Percentiles rank a stretch among this genome's conserved stretches.
phyloP scores from a whole-genome alignment of 164 flowering plant genomes.

The Vitis amurensis region DNA sequence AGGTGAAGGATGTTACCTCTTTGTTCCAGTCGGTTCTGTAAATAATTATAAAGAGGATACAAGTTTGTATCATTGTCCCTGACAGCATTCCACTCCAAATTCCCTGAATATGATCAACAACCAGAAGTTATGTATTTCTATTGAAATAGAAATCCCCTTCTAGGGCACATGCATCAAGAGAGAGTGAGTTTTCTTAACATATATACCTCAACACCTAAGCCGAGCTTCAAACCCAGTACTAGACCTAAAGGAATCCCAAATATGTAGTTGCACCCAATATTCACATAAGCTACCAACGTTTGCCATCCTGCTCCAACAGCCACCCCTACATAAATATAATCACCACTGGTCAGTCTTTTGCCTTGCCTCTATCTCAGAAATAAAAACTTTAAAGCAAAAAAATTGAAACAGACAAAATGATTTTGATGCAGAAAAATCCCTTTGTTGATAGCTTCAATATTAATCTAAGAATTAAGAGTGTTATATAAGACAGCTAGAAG shows the following conservation, averaged over 20 bases:
- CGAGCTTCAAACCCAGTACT: conserved; percentile 22
- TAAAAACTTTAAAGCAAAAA: no score
- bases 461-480: no score
- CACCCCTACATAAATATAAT: conserved; percentile 21
- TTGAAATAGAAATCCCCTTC: no score
- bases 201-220: conserved; percentile 29
- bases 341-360: no score
- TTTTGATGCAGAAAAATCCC: no score
- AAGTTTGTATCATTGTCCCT: conserved; percentile 3
- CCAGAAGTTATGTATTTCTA: no score
- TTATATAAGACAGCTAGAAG: no score
- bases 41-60: neutral
- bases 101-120: neutral
- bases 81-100: conserved; percentile 4
- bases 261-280: conserved; percentile 25
- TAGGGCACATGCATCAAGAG: no score
- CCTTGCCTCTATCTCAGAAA: no score
- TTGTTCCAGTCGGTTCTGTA: conserved; percentile 10
- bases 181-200: neutral
- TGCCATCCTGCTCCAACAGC: conserved; percentile 44
- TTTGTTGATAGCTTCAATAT: no score
- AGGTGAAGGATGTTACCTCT: neutral
- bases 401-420: no score
- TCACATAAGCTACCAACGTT: conserved; percentile 24
- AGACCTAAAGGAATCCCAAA: conserved; percentile 24